These are phyloP conservation scores for Ophiocordyceps camponoti-leonardi DNA, from an alignment of 2,329 filamentous ascomycete genomes.

Conservation along the genomic window DNA sequence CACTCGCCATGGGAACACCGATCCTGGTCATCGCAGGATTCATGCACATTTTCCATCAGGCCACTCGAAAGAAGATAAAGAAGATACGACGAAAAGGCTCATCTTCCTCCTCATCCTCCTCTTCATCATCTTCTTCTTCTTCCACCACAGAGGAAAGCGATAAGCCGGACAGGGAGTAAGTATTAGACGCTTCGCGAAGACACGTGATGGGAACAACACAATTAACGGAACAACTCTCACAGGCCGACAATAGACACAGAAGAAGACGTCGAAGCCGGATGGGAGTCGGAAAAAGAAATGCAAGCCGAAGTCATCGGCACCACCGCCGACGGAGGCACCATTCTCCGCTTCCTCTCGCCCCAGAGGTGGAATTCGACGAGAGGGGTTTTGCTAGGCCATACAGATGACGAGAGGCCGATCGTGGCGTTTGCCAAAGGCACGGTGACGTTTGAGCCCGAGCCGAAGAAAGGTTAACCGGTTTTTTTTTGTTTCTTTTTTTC, in stretches of 20 bases:
- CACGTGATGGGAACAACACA: not conserved
- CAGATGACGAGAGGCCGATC: slow-evolving; percentile 16
- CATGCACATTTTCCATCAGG: slow-evolving; percentile 28
- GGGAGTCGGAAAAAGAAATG: slow-evolving; percentile 9
- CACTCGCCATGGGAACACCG: slow-evolving; percentile 40
- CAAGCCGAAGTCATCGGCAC: slow-evolving; percentile 24
- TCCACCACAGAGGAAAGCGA: slow-evolving; percentile 4
- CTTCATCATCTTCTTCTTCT: not conserved
- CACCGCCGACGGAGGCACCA: slow-evolving; percentile 26
- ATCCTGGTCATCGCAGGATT: slow-evolving; percentile 40
- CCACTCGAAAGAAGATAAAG: slow-evolving; percentile 17
- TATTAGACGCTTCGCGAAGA: not conserved
- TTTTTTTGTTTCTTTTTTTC: too few relatives aligned
- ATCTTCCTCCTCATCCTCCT: too few relatives aligned
- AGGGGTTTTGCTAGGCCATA: slow-evolving; percentile 17
- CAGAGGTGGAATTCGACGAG: slow-evolving; percentile 13
- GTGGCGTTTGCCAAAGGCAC: slow-evolving; percentile 19
- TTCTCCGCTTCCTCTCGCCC: slow-evolving; percentile 23
- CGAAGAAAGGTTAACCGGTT: not conserved
- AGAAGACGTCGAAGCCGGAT: slow-evolving; percentile 3
- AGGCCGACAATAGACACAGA: slow-evolving; percentile 13
- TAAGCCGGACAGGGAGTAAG: slow-evolving; percentile 27
- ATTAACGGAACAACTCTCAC: not conserved
- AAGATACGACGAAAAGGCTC: slow-evolving; percentile 11
- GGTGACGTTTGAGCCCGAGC: slow-evolving; percentile 14